Base-by-base conservation (phyloP, 352 stramenopile genomes). In the Aphanomyces euteiches region DNA sequence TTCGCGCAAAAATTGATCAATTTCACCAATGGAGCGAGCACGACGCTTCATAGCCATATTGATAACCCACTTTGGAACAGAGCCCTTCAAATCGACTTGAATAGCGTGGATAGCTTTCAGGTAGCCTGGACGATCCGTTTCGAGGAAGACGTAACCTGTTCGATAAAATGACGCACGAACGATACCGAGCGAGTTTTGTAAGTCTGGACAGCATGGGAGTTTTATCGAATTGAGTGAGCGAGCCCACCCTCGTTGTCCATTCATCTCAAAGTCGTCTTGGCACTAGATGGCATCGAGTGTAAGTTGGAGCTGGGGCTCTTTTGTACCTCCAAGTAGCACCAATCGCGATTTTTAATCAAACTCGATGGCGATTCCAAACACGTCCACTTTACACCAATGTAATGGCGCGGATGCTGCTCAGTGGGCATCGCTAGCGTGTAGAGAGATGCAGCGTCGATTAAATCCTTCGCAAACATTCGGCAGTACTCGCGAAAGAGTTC, bases 141-240 rank as follows among this genome's bases (percentile, higher is more conserved):
- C 85, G 47, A 90, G 75, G 72, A 92, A 90, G 17, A 92, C 85
- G 74, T 88, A 79, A 40, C 85, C 85, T 19, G 85, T 84, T 73
- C 89, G 79, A 77, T 92, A 90, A 47, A 90, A 82, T 65, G 79
- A 87, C 56, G 79, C 85, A 7, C 85, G 80, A 17, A 92, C 81
- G 61, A 89, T 77, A 15, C 60, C 74, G 36, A 85, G 79, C 40
- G 78, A 75, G 65, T 67, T 74, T 69, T 83, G 75, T 10, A 90
- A 56, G 56, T 90, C 81, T 1, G 83, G 83, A 47, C 82, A 90
- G 56, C 79, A 86, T 41, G 79, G 75, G 45, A 92, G 65, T 50
- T 88, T 89, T 67, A 92, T 82, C 38, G 81, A 89, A 72, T 90
- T 83, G 59, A 83, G 88, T 3, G 81, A 88, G 0, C 83, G 85